These are phyloP conservation scores for Smallanthus sonchifolius DNA, from an alignment of 129 eudicot genomes.

Conservation along the genomic window DNA sequence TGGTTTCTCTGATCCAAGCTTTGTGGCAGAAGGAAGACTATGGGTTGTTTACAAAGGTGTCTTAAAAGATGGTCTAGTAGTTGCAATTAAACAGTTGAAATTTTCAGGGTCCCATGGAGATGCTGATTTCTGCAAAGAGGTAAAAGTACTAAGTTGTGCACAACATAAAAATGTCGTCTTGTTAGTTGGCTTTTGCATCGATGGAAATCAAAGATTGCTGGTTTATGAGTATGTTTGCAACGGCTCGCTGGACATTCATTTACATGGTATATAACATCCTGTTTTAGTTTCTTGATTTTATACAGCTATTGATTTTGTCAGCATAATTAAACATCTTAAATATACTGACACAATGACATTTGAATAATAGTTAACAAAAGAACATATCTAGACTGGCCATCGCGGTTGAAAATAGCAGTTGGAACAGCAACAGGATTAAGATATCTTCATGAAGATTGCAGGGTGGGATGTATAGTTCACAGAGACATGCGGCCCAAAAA, in stretches of 20 bases:
- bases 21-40: constrained; percentile 70
- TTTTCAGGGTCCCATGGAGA: constrained; percentile 61
- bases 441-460: constrained; percentile 96
- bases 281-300: not conserved
- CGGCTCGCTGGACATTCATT: constrained; percentile 73
- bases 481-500: constrained; percentile 81
- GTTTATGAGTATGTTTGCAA: constrained; percentile 95
- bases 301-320: not conserved
- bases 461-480: constrained; percentile 84
- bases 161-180: constrained; percentile 93
- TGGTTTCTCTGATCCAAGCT: constrained; percentile 60
- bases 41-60: constrained; percentile 78
- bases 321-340: not conserved
- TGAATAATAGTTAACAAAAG: constrained; percentile 40
- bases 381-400: constrained; percentile 50
- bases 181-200: constrained; percentile 82
- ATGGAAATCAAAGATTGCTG: constrained; percentile 51
- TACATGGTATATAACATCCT: constrained; percentile 54
- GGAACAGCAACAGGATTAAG: constrained; percentile 97
- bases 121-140: constrained; percentile 88
- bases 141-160: constrained; percentile 78
- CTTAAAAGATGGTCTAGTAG: constrained; percentile 61
- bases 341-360: not conserved
- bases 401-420: constrained; percentile 75
- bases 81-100: constrained; percentile 81